phyloP scores from a whole-genome alignment of 768 basidiomycete genomes.

The Tubosaeta brunneosetosa region DNA sequence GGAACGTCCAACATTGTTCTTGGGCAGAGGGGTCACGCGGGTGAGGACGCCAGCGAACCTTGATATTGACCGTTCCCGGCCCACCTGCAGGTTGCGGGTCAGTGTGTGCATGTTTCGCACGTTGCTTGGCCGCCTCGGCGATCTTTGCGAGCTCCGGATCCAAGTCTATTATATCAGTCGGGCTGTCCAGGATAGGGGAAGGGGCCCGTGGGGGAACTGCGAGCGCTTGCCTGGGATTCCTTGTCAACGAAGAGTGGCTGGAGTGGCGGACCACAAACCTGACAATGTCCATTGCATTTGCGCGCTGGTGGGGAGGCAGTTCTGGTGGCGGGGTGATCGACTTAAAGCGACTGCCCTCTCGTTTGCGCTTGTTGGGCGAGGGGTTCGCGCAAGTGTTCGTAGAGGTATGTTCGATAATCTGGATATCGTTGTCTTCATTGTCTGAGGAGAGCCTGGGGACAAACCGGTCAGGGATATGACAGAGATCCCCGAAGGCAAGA shows the following conservation, averaged over 20 bases:
- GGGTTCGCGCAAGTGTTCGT: slow-evolving; percentile 1
- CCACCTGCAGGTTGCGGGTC: slow-evolving; percentile 29
- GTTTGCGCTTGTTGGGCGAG: slow-evolving; percentile 40
- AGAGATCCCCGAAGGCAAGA: slow-evolving; percentile 13
- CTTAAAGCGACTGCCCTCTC: slow-evolving; percentile 54
- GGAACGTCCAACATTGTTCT: slow-evolving; percentile 45
- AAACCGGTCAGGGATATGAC: slow-evolving; percentile 7
- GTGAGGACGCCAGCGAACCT: slow-evolving; percentile 63
- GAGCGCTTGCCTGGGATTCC: slow-evolving; percentile 43
- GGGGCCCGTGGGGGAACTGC: slow-evolving; percentile 36
- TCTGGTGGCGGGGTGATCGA: slow-evolving; percentile 77
- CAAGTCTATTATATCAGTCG: slow-evolving; percentile 44
- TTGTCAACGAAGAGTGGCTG: slow-evolving; percentile 3
- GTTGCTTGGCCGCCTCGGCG: slow-evolving; percentile 36
- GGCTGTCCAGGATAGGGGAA: slow-evolving; percentile 49
- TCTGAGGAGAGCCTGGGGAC: slow-evolving; percentile 32
- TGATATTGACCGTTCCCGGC: slow-evolving; percentile 41
- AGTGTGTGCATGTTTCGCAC: slow-evolving; percentile 22
- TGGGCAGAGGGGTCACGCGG: slow-evolving; percentile 44
- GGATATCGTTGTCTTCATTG: slow-evolving; percentile 45
- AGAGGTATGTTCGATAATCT: slow-evolving; percentile 36
- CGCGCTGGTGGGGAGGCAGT: slow-evolving; percentile 48
- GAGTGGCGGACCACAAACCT: slow-evolving; percentile 39
- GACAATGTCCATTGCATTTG: slow-evolving; percentile 55
- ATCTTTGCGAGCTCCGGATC: slow-evolving; percentile 64